Evolutionary conservation across 768 basidiomycete species (phyloP).

Genomic region (Phaffia tasmanica): DNA sequence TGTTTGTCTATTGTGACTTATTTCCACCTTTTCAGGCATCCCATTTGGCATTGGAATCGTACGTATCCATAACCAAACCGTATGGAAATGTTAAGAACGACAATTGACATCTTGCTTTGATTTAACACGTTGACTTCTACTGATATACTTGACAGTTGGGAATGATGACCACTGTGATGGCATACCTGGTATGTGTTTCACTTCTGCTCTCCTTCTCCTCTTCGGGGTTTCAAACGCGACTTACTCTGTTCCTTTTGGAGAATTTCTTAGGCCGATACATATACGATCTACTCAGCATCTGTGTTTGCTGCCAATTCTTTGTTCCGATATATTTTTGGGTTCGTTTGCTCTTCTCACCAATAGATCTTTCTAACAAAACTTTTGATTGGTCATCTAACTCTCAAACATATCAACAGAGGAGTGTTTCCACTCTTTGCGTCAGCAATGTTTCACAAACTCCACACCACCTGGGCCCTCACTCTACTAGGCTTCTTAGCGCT

Average conservation of each 20-base stretch:
- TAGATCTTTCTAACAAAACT: no score
- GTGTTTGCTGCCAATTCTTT: slow-evolving; percentile 13
- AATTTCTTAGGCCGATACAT: background rate
- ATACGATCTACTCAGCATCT: slow-evolving; percentile 13
- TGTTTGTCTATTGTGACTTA: background rate
- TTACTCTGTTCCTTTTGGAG: background rate
- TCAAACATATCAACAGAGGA: background rate
- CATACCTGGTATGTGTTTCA: no score
- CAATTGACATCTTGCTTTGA: no score
- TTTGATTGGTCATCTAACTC: no score
- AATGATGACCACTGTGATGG: slow-evolving; percentile 4
- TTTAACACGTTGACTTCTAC: no score
- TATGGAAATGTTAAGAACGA: no score
- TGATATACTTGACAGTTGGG: background rate
- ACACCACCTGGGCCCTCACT: slow-evolving; percentile 4
- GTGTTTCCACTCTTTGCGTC: background rate
- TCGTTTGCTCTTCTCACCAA: no score
- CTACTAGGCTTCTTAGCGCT: slow-evolving; percentile 1
- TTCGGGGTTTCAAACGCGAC: background rate
- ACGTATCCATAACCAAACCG: background rate
- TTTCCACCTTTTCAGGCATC: background rate
- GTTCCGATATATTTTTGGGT: slow-evolving; percentile 6
- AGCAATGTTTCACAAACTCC: slow-evolving; percentile 3
- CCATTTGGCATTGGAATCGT: background rate
- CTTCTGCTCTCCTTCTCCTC: background rate